These are phyloP conservation scores for Pleomassaria siparia DNA, from an alignment of 2,329 filamentous ascomycete genomes.

Conservation along the genomic window DNA sequence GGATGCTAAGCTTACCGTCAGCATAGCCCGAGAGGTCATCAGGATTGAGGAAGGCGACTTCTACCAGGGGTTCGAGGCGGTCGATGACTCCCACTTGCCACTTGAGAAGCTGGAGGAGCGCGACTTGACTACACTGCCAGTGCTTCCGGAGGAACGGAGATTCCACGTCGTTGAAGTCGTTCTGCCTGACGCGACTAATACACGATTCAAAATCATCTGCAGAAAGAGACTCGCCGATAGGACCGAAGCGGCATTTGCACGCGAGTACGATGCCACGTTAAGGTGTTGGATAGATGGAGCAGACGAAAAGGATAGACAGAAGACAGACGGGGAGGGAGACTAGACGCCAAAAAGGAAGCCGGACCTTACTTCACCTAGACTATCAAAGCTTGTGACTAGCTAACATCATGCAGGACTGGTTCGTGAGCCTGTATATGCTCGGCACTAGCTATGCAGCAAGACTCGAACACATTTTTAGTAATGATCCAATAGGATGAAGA, in stretches of 20 bases:
- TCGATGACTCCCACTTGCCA: conserved; percentile 11
- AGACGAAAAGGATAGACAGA: background rate
- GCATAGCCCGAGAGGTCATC: conserved; percentile 42
- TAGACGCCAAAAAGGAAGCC: too few species aligned
- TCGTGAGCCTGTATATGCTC: too few species aligned
- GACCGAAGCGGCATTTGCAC: background rate
- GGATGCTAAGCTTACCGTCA: conserved; percentile 38
- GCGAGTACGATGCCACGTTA: background rate
- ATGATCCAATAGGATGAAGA: too few species aligned
- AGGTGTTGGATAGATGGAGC: background rate
- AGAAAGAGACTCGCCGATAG: background rate
- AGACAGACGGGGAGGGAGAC: too few species aligned
- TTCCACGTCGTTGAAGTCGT: background rate
- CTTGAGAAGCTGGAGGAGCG: background rate
- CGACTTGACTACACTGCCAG: background rate
- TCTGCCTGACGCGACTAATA: background rate
- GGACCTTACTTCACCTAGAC: too few species aligned
- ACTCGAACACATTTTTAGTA: too few species aligned
- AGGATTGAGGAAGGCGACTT: conserved; percentile 14
- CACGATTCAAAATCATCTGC: background rate
- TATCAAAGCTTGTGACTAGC: too few species aligned
- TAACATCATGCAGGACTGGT: too few species aligned
- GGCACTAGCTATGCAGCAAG: too few species aligned
- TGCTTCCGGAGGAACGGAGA: background rate
- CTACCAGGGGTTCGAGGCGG: background rate